phyloP scores from a whole-genome alignment of 306 rosid genomes.

The Morella rubra region DNA sequence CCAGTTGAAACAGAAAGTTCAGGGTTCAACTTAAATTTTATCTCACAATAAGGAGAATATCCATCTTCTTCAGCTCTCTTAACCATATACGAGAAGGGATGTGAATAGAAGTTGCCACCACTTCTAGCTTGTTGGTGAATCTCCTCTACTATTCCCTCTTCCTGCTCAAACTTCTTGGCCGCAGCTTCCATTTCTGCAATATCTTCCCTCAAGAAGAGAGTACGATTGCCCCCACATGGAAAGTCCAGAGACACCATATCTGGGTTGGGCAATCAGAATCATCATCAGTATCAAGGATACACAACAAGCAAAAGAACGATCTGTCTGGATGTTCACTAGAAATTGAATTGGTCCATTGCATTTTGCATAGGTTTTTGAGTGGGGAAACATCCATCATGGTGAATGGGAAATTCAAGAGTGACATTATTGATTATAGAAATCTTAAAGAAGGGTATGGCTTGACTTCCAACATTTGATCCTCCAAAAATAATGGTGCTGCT shows the following conservation, averaged over 20 bases:
- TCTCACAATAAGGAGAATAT: conserved; percentile 65
- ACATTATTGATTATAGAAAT: background rate
- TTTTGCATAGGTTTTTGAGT: background rate
- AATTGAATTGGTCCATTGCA: background rate
- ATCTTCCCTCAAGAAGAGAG: conserved; percentile 72
- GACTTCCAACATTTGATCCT: background rate
- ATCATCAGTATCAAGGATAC: conserved; percentile 6
- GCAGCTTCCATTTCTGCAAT: conserved; percentile 80
- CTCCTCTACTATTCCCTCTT: conserved; percentile 47
- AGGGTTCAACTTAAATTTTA: conserved; percentile 47
- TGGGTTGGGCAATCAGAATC: conserved; percentile 30
- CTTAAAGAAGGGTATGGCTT: background rate
- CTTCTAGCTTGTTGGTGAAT: conserved; percentile 46
- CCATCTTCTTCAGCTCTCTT: conserved; percentile 64
- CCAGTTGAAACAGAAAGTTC: conserved; percentile 33
- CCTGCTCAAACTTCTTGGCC: conserved; percentile 79
- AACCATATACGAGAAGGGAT: conserved; percentile 50
- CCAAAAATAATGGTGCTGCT: background rate
- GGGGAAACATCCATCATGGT: background rate
- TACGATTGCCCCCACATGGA: conserved; percentile 56
- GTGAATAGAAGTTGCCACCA: conserved; percentile 56
- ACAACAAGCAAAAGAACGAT: background rate
- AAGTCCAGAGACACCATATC: conserved; percentile 66
- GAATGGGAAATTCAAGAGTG: background rate
- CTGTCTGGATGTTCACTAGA: background rate